A percentile compares a stretch with the other conserved stretches of the same genome.
phyloP scores from a whole-genome alignment of 2,329 filamentous ascomycete species.

The Akanthomyces muscarius region DNA sequence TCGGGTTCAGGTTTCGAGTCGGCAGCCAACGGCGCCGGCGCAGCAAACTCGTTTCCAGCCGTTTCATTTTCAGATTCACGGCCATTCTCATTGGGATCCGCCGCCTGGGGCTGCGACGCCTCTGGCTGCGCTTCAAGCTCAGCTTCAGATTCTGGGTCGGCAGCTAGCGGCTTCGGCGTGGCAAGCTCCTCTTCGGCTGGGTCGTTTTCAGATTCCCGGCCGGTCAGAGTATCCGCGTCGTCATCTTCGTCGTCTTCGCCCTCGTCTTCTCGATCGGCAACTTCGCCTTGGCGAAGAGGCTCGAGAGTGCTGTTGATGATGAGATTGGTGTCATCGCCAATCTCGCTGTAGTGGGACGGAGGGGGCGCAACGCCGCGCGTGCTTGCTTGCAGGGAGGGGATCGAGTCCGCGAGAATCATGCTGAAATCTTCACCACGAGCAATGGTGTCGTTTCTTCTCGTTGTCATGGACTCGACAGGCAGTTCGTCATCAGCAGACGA shows the following conservation, averaged over 20 bases:
- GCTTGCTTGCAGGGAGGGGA: slow-evolving; percentile 47
- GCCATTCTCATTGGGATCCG: background rate
- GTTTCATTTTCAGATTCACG: background rate
- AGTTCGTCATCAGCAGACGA: slow-evolving; percentile 32
- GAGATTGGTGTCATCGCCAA: slow-evolving; percentile 53
- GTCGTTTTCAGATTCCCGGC: slow-evolving; percentile 11
- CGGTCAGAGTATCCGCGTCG: slow-evolving; percentile 17
- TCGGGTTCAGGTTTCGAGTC: slow-evolving; percentile 5
- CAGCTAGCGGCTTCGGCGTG: background rate
- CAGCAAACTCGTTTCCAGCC: background rate
- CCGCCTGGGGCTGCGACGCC: background rate
- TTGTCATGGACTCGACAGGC: slow-evolving; percentile 21
- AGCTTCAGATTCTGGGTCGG: background rate
- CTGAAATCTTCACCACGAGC: slow-evolving; percentile 53
- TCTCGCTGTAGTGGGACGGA: slow-evolving; percentile 36
- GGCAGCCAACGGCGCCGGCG: background rate
- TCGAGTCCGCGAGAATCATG: slow-evolving; percentile 55
- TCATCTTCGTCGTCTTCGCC: slow-evolving; percentile 15
- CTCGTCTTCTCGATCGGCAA: slow-evolving; percentile 20
- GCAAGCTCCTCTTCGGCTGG: background rate
- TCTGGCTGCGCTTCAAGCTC: background rate
- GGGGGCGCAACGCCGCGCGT: slow-evolving; percentile 33
- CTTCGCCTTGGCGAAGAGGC: slow-evolving; percentile 39
- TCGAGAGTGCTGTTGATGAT: slow-evolving; percentile 55
- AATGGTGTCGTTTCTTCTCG: slow-evolving; percentile 37